Percentiles rank a stretch among this genome's conserved stretches.
These are phyloP conservation scores for Syzygium grande DNA, from an alignment of 345 rosid genomes.

Conservation along the genomic window DNA sequence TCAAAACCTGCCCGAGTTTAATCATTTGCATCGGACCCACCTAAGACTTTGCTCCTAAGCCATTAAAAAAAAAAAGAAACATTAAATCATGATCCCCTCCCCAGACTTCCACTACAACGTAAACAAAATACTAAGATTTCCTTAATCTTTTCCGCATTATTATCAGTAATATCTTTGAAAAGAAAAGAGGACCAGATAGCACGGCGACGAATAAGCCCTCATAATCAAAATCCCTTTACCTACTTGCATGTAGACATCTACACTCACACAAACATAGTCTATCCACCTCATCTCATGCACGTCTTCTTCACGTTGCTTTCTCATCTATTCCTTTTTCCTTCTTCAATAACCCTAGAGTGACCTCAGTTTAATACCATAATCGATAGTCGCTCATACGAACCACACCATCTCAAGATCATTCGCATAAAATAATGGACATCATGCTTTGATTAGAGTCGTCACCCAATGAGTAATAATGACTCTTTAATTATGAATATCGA, in stretches of 20 bases:
- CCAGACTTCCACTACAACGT: conserved; percentile 4
- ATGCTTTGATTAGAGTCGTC: neutral
- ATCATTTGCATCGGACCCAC: conserved; percentile 44
- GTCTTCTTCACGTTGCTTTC: conserved; percentile 44
- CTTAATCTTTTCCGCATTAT: neutral
- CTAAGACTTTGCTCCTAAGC: conserved; percentile 53
- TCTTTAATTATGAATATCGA: neutral
- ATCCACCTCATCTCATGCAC: conserved; percentile 45
- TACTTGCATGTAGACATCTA: neutral
- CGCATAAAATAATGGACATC: conserved; percentile 10
- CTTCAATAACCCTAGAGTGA: neutral
- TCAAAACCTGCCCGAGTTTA: conserved; percentile 24
- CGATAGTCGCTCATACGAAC: neutral
- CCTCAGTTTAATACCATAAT: neutral
- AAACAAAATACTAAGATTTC: neutral
- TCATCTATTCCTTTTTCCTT: neutral
- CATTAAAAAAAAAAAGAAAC: conserved; percentile 5
- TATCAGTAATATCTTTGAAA: neutral
- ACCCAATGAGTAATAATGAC: neutral
- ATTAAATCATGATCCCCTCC: conserved; percentile 34
- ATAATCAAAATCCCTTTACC: neutral
- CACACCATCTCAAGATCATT: neutral
- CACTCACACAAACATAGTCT: neutral
- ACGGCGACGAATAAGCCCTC: conserved; percentile 24
- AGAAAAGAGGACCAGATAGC: conserved; percentile 25